These are phyloP conservation scores for Dothideomycetes sp. DNA, from an alignment of 2,329 filamentous ascomycete genomes.

Conservation along the genomic window DNA sequence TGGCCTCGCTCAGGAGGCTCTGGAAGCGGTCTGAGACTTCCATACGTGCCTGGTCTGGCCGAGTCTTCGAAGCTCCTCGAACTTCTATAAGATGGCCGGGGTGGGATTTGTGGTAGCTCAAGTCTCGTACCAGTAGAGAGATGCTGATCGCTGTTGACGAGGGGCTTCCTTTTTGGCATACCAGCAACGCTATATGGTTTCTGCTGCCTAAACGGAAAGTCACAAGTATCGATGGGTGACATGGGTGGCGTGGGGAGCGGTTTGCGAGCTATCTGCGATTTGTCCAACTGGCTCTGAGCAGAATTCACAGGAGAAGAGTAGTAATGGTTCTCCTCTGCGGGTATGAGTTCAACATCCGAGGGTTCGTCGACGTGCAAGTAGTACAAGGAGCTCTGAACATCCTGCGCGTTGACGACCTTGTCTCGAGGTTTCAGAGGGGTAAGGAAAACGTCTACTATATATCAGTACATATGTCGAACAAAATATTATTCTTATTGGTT, in stretches of 20 bases:
- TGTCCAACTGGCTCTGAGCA: not conserved
- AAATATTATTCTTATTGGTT: too few species aligned
- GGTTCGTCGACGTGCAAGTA: constrained; percentile 65
- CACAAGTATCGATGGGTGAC: constrained; percentile 8
- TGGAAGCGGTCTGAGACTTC: too few species aligned
- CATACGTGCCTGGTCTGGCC: too few species aligned
- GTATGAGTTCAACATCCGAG: constrained; percentile 4
- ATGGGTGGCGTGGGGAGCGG: constrained; percentile 11
- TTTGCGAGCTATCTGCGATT: constrained; percentile 7
- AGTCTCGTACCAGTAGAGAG: constrained; percentile 3
- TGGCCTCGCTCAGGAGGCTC: not conserved
- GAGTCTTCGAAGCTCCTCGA: too few species aligned
- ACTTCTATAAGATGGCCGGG: constrained; percentile 3
- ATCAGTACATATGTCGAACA: too few species aligned
- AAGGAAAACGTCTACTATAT: constrained; percentile 66
- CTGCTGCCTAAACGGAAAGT: too few species aligned
- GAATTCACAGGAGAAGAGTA: not conserved
- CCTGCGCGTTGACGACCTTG: constrained; percentile 79
- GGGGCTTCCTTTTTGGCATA: constrained; percentile 2
- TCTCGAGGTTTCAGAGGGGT: constrained; percentile 80
- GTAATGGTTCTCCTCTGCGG: not conserved
- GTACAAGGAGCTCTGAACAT: constrained; percentile 80
- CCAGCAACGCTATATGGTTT: too few species aligned
- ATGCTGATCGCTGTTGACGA: not conserved
- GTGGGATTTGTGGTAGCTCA: constrained; percentile 6